These are phyloP conservation scores for Canavalia ensiformis DNA, from an alignment of 306 rosid genomes.

Conservation along the genomic window DNA sequence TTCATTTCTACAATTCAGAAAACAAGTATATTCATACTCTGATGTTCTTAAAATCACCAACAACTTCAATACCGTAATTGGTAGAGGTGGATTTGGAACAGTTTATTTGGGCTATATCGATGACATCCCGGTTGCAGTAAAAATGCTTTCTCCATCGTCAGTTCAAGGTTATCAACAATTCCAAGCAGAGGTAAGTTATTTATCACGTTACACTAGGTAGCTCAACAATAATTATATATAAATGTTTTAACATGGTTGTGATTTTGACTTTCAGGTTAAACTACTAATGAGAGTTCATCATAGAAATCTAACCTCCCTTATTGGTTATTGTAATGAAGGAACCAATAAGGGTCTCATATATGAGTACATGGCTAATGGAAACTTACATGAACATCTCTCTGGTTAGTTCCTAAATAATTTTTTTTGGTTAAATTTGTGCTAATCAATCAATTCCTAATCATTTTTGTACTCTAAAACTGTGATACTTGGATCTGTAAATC, in stretches of 20 bases:
- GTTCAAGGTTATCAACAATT: slow-evolving; percentile 59
- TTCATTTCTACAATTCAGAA: background rate
- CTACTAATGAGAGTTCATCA: slow-evolving; percentile 53
- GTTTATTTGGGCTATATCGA: slow-evolving; percentile 53
- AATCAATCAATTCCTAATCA: background rate
- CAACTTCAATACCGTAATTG: slow-evolving; percentile 49
- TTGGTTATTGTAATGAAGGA: slow-evolving; percentile 53
- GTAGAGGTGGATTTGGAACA: slow-evolving; percentile 61
- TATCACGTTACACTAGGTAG: background rate
- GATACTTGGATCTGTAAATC: no score
- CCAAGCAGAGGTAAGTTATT: slow-evolving; percentile 58
- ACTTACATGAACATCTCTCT: slow-evolving; percentile 46
- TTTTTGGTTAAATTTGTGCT: background rate
- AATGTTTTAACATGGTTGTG: background rate
- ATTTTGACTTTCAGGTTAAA: slow-evolving; percentile 27
- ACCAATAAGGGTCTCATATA: slow-evolving; percentile 46
- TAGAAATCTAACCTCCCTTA: slow-evolving; percentile 48
- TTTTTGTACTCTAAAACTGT: background rate
- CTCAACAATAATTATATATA: background rate
- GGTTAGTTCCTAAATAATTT: slow-evolving; percentile 38
- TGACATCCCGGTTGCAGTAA: slow-evolving; percentile 60
- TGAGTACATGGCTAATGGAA: slow-evolving; percentile 52
- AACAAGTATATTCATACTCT: slow-evolving; percentile 47
- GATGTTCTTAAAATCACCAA: slow-evolving; percentile 54
- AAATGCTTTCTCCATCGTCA: slow-evolving; percentile 61